Evolutionary conservation across 1,284 basidiomycete genomes (phyloP).

Genomic region (Cerrena zonata): DNA sequence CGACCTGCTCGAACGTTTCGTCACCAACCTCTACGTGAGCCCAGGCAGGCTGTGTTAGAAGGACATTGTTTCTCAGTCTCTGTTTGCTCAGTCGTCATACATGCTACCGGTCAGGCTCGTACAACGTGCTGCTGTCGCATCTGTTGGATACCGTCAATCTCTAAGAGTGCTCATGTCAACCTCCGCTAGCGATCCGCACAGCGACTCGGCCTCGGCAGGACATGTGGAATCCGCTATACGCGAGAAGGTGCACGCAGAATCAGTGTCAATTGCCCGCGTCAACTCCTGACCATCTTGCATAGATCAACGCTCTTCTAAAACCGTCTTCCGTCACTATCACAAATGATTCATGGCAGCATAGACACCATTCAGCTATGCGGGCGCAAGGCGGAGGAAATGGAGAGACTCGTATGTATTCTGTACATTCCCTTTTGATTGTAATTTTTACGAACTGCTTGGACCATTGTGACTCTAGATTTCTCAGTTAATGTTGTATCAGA

Average conservation of each 20-base stretch:
- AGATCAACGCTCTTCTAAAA: slow-evolving; percentile 55
- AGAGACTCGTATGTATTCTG: slow-evolving; percentile 70
- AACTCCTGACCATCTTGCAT: slow-evolving; percentile 8
- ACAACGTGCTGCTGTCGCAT: neutral
- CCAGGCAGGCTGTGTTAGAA: too few relatives aligned
- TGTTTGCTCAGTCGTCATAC: too few relatives aligned
- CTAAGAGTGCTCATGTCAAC: neutral
- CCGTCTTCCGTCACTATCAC: slow-evolving; percentile 56
- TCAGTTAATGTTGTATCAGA: slow-evolving; percentile 66
- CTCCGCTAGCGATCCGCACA: neutral
- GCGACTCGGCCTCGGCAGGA: slow-evolving; percentile 24
- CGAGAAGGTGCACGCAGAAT: slow-evolving; percentile 42
- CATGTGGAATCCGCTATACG: slow-evolving; percentile 44
- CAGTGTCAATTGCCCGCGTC: neutral
- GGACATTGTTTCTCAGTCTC: too few relatives aligned
- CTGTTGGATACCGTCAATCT: neutral
- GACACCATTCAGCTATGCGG: slow-evolving; percentile 72
- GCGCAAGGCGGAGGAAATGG: slow-evolving; percentile 54
- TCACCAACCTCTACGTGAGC: too few relatives aligned
- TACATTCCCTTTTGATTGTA: too few relatives aligned
- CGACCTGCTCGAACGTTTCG: too few relatives aligned
- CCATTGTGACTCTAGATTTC: slow-evolving; percentile 50
- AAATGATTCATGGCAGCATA: slow-evolving; percentile 75
- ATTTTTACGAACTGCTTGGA: slow-evolving; percentile 12
- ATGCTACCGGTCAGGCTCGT: neutral